Percentiles rank a stretch among this genome's conserved stretches.
These are phyloP conservation scores for Cunninghamia lanceolata DNA, from an alignment of 75 land plant genomes.

Conservation along the genomic window DNA sequence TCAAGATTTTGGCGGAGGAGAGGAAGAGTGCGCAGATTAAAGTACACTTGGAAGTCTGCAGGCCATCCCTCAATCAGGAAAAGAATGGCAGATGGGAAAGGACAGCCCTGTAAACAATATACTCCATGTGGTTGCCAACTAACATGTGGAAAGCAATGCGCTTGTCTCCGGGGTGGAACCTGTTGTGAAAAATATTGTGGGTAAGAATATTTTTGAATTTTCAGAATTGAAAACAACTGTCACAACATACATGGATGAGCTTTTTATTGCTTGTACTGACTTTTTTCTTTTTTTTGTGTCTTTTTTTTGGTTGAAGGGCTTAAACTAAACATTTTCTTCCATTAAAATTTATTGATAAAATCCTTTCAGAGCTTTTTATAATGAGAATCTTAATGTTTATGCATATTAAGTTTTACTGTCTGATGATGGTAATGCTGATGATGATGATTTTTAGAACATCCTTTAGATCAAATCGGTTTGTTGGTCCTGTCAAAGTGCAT, in stretches of 20 bases:
- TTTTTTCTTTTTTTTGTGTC: not conserved
- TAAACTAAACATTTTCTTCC: not conserved
- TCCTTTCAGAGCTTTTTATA: not conserved
- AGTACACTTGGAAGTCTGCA: conserved; percentile 90
- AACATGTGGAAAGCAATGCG: conserved; percentile 85
- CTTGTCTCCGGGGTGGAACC: conserved; percentile 83
- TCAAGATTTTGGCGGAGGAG: conserved; percentile 56
- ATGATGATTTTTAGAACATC: no score
- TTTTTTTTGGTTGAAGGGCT: not conserved
- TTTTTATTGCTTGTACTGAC: not conserved
- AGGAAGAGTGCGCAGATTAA: conserved; percentile 71
- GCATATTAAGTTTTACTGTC: not conserved
- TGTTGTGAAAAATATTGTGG: conserved; percentile 99
- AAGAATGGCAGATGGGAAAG: conserved; percentile 84
- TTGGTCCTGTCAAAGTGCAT: no score
- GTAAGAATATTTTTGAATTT: conserved; percentile 36
- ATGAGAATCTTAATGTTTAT: not conserved
- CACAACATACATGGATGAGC: no score
- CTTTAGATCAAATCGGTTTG: no score
- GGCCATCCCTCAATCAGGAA: conserved; percentile 82
- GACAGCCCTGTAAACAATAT: conserved; percentile 85
- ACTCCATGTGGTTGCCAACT: conserved; percentile 86
- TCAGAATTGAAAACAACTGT: not conserved
- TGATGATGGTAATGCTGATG: no score
- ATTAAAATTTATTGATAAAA: not conserved